These are phyloP conservation scores for Saraca asoca DNA, from an alignment of 331 rosid species.

Conservation along the genomic window DNA sequence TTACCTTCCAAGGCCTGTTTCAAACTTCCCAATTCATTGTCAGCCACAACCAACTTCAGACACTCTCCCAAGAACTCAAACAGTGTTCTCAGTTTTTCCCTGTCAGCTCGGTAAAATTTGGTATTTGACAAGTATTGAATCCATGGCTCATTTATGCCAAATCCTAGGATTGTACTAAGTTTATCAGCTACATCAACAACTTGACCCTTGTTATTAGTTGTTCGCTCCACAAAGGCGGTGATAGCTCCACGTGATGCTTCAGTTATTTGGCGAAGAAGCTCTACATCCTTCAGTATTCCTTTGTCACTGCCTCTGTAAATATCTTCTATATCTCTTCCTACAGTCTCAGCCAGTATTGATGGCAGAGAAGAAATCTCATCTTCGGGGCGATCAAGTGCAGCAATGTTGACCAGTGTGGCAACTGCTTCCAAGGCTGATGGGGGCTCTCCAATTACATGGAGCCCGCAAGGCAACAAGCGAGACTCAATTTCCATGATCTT, in stretches of 20 bases:
- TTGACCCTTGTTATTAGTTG: constrained; percentile 89
- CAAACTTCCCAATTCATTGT: constrained; percentile 90
- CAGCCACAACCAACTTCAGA: constrained; percentile 81
- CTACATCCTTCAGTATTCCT: constrained; percentile 90
- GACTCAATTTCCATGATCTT: constrained; percentile 99
- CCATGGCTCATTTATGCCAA: constrained; percentile 94
- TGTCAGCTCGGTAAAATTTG: constrained; percentile 82
- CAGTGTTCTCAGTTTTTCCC: constrained; percentile 72
- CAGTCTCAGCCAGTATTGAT: constrained; percentile 68
- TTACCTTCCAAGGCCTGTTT: constrained; percentile 98
- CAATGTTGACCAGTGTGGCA: constrained; percentile 93
- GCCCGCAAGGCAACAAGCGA: constrained; percentile 91
- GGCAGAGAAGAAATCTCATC: constrained; percentile 81
- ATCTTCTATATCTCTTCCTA: constrained; percentile 83
- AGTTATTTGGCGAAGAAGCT: constrained; percentile 88
- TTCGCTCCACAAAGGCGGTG: constrained; percentile 73
- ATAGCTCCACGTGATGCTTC: constrained; percentile 84
- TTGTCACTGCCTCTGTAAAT: constrained; percentile 79
- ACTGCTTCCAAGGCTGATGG: constrained; percentile 98
- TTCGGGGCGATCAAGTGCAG: constrained; percentile 95
- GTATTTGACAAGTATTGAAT: constrained; percentile 79
- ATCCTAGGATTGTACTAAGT: constrained; percentile 76
- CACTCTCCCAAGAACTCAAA: constrained; percentile 81
- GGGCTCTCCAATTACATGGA: constrained; percentile 95
- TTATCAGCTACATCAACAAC: constrained; percentile 81